Conservation (phyloP, 345 rosid species). For the Pugionium dolabratum region DNA sequence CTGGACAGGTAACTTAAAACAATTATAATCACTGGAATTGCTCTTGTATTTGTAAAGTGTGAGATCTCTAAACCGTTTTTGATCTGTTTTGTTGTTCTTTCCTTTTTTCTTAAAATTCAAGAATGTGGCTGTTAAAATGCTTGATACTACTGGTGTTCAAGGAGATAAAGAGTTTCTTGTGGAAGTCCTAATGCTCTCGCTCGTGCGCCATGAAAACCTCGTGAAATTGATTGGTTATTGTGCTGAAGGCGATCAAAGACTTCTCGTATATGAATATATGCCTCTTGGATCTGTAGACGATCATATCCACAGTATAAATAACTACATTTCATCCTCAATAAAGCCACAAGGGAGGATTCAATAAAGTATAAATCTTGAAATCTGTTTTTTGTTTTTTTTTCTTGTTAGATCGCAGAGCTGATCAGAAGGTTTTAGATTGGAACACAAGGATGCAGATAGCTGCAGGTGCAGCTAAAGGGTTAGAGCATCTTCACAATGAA, state of each 20-base stretch:
- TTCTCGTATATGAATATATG: conserved; percentile 75
- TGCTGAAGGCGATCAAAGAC: conserved; percentile 73
- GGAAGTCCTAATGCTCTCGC: conserved; percentile 87
- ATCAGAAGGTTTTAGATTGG: conserved; percentile 56
- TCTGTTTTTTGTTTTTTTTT: not conserved
- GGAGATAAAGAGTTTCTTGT: conserved; percentile 84
- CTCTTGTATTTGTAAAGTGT: not conserved
- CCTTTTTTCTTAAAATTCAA: not conserved
- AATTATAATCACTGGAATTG: not conserved
- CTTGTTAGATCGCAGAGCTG: conserved; percentile 43
- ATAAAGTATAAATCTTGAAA: not conserved
- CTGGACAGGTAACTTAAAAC: conserved; percentile 53
- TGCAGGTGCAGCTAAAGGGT: conserved; percentile 62
- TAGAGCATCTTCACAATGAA: conserved; percentile 56
- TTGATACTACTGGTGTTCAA: conserved; percentile 61
- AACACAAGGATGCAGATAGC: conserved; percentile 64
- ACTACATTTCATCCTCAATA: not conserved
- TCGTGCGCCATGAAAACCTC: conserved; percentile 65
- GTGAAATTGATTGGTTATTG: conserved; percentile 72
- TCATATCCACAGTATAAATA: conserved; percentile 54
- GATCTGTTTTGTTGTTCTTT: not conserved
- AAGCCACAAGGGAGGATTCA: not conserved
- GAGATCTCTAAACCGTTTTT: not conserved
- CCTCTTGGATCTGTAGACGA: conserved; percentile 70
- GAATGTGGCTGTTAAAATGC: conserved; percentile 67